Conservation (phyloP, 202 grass and related monocot species). For the Zoysia matrella region DNA sequence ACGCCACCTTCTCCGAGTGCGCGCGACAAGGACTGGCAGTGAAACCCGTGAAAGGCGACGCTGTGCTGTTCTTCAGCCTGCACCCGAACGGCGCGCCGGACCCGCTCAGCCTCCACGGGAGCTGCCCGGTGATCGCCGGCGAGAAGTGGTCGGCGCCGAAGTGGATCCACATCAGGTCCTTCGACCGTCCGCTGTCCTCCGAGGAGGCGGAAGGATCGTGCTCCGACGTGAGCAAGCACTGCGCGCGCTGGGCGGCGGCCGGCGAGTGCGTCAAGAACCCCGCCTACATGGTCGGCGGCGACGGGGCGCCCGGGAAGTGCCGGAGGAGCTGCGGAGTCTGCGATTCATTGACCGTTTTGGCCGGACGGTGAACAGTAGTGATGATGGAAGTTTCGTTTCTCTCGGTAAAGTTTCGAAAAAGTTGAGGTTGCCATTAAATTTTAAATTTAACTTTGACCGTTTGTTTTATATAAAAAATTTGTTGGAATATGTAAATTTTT, state of each 20-base stretch:
- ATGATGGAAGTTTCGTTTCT: too few relatives aligned
- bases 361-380: too few relatives aligned
- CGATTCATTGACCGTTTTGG: neutral
- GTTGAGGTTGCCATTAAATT: too few relatives aligned
- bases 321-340: conserved; percentile 61
- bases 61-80: conserved; percentile 79
- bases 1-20: conserved; percentile 69
- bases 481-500: too few relatives aligned
- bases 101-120: conserved; percentile 67
- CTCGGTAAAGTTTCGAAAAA: too few relatives aligned
- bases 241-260: conserved; percentile 52
- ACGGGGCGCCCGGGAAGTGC: conserved; percentile 47
- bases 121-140: conserved; percentile 67
- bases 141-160: conserved; percentile 77
- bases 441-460: too few relatives aligned
- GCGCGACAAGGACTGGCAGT: conserved; percentile 71
- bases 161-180: conserved; percentile 71
- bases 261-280: conserved; percentile 61
- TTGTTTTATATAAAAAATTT: too few relatives aligned
- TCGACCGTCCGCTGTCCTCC: neutral
- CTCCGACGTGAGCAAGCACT: conserved; percentile 50
- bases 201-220: conserved; percentile 8
- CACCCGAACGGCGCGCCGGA: conserved; percentile 50
- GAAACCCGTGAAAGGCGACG: conserved; percentile 72
- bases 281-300: conserved; percentile 58